Conservation (phyloP, 139 green algal genomes). For the Chlamydomonas urium region DNA sequence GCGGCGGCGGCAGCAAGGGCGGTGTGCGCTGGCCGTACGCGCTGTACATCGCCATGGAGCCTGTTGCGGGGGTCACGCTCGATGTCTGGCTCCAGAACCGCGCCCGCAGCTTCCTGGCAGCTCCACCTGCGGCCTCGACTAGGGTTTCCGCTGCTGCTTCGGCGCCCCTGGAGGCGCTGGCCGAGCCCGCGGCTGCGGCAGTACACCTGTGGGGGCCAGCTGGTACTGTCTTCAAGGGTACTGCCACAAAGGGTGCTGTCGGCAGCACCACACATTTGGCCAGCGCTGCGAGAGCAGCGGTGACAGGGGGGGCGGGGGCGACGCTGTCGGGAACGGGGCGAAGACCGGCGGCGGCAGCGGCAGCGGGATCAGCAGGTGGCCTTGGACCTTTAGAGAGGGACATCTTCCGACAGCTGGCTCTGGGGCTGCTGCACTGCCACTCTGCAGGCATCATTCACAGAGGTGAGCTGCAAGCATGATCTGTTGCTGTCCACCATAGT, state of each 20-base stretch:
- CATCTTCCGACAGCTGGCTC: constrained; percentile 36
- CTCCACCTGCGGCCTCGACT: neutral
- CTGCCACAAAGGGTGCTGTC: neutral
- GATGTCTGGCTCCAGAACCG: constrained; percentile 28
- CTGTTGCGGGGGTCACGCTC: constrained; percentile 28
- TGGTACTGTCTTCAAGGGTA: neutral
- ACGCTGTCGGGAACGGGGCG: neutral
- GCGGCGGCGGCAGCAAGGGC: neutral
- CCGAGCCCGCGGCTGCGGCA: neutral
- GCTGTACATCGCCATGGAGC: constrained; percentile 46
- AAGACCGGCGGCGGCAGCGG: neutral
- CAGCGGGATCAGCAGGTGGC: neutral
- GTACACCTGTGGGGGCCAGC: neutral
- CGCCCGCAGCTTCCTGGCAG: neutral
- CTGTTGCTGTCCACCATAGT: too few relatives aligned
- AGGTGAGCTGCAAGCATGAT: too few relatives aligned
- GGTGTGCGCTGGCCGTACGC: constrained; percentile 27
- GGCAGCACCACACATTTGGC: constrained; percentile 1
- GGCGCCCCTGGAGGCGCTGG: too few relatives aligned
- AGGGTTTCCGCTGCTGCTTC: neutral
- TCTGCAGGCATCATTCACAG: constrained; percentile 30
- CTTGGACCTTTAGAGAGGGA: constrained; percentile 20
- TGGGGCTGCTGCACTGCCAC: constrained; percentile 22
- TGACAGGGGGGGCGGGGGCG: too few relatives aligned
- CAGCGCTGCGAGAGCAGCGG: neutral